Evolutionary conservation across 305 asterid species (phyloP).

Genomic region (Fraxinus paxiana): DNA sequence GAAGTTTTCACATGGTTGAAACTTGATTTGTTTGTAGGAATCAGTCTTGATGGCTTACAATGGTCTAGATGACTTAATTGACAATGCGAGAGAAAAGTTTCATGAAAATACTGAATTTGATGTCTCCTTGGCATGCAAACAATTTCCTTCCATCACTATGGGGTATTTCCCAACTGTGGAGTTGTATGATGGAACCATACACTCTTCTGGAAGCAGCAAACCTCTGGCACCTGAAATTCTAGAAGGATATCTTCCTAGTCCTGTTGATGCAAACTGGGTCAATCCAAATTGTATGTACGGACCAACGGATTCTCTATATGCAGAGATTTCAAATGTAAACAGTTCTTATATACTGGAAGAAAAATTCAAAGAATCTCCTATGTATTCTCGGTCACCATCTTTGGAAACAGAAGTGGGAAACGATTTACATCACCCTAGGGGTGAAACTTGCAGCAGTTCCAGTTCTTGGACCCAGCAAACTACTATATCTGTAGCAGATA

Average conservation of each 20-base stretch:
- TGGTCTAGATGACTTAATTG: conserved; percentile 56
- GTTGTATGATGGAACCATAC: conserved; percentile 56
- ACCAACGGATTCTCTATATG: conserved; percentile 37
- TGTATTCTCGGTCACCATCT: conserved; percentile 31
- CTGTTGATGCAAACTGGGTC: conserved; percentile 45
- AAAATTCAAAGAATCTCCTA: conserved; percentile 26
- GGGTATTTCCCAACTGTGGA: conserved; percentile 68
- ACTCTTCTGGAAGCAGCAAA: conserved; percentile 40
- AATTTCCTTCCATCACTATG: conserved; percentile 65
- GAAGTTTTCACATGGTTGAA: conserved; percentile 18
- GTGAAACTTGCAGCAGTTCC: conserved; percentile 30
- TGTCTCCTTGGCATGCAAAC: conserved; percentile 57
- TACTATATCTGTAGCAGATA: conserved; percentile 44
- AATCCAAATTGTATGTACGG: conserved; percentile 41
- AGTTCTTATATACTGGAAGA: conserved; percentile 36
- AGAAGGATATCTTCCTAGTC: conserved; percentile 47
- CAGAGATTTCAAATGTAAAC: conserved; percentile 33
- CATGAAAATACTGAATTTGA: conserved; percentile 43
- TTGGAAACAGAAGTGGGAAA: conserved; percentile 35
- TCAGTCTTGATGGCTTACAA: conserved; percentile 55
- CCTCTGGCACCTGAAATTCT: conserved; percentile 47
- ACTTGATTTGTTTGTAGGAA: conserved; percentile 51
- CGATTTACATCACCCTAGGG: conserved; percentile 32
- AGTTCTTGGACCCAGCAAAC: conserved; percentile 31
- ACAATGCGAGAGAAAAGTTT: conserved; percentile 36